These are phyloP conservation scores for Phytopythium cucurbitacearum DNA, from an alignment of 352 stramenopile species.

Conservation along the genomic window DNA sequence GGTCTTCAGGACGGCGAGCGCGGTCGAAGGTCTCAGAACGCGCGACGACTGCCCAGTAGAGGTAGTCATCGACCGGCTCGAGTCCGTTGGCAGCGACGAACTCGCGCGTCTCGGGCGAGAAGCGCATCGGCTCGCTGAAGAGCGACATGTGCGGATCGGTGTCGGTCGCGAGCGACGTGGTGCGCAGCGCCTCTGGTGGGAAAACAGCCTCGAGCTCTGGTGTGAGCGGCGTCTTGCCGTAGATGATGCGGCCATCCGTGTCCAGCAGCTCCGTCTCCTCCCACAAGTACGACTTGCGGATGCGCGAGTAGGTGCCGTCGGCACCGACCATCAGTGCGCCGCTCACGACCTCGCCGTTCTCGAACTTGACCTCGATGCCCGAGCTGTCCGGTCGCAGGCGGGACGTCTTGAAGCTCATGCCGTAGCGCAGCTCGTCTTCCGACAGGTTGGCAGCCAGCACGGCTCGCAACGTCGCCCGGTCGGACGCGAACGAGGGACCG, in stretches of 20 bases:
- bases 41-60: constrained; percentile 57
- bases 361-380: constrained; percentile 40
- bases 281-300: constrained; percentile 51
- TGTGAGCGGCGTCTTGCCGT: constrained; percentile 57
- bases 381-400: constrained; percentile 30
- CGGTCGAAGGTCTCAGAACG: constrained; percentile 36
- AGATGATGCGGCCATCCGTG: constrained; percentile 62
- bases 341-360: constrained; percentile 41
- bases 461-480: constrained; percentile 35
- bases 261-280: constrained; percentile 39
- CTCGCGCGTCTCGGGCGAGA: constrained; percentile 46
- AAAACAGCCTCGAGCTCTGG: constrained; percentile 46
- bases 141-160: constrained; percentile 41
- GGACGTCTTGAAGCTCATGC: constrained; percentile 53
- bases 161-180: constrained; percentile 39
- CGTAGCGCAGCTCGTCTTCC: constrained; percentile 45
- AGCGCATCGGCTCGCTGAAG: constrained; percentile 36
- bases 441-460: constrained; percentile 42
- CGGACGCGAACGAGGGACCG: constrained; percentile 36
- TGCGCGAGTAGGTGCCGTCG: constrained; percentile 52
- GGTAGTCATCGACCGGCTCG: constrained; percentile 36
- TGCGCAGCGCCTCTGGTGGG: constrained; percentile 19
- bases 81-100: not conserved
- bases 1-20: constrained; percentile 10
- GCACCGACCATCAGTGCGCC: constrained; percentile 47